Evolutionary conservation across 768 basidiomycete species (phyloP).

Genomic region (Termitomyces eurrhizus): DNA sequence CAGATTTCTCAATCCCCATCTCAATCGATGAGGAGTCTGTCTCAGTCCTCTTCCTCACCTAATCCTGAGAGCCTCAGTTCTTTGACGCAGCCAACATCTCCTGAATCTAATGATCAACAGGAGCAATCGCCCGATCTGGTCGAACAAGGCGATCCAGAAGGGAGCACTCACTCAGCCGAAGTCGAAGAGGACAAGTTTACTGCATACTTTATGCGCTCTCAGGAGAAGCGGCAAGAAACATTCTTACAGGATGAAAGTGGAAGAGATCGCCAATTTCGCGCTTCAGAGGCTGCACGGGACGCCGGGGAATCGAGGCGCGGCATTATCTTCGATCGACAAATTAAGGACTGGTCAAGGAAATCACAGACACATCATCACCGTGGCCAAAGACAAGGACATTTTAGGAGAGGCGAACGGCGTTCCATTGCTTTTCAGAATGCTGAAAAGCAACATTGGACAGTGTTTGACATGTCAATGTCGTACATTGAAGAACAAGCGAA

Average conservation of each 20-base stretch:
- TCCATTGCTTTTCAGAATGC: neutral
- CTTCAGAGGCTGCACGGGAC: neutral
- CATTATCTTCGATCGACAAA: neutral
- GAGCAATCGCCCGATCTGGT: neutral
- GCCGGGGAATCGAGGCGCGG: neutral
- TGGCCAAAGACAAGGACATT: neutral
- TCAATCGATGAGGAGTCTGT: neutral
- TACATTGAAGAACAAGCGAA: neutral
- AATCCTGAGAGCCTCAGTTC: neutral
- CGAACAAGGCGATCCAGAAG: neutral
- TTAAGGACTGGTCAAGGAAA: neutral
- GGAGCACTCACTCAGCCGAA: neutral
- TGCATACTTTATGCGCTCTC: neutral
- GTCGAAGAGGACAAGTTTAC: neutral
- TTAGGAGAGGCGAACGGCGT: neutral
- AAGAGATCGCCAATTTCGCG: neutral
- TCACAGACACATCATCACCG: neutral
- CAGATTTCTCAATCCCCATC: neutral
- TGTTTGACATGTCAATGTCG: neutral
- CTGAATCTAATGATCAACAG: neutral
- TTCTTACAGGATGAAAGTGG: neutral
- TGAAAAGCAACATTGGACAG: neutral
- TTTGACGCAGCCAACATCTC: neutral
- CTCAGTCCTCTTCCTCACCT: too few relatives aligned
- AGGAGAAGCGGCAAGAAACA: neutral